These are phyloP conservation scores for Medicago arabica DNA, from an alignment of 306 rosid species.

Conservation along the genomic window DNA sequence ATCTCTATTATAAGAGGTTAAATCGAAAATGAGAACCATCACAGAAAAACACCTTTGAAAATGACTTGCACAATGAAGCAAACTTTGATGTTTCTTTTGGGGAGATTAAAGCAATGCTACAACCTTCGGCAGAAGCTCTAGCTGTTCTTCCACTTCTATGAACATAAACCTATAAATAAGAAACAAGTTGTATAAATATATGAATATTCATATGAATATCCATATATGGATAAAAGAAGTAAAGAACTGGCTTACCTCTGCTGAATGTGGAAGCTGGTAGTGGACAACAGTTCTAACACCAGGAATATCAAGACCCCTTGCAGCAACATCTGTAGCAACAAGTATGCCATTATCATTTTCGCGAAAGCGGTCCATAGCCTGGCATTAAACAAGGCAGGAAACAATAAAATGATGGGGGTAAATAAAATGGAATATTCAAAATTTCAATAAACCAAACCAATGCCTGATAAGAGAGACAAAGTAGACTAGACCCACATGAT, in stretches of 20 bases:
- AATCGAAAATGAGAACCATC: constrained; percentile 3
- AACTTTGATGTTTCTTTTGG: constrained; percentile 85
- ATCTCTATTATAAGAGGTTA: constrained; percentile 15
- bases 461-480: constrained; percentile 12
- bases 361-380: constrained; percentile 61
- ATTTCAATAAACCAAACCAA: constrained; percentile 14
- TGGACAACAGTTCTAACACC: constrained; percentile 93
- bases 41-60: constrained; percentile 72
- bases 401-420: constrained; percentile 6
- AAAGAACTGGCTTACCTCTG: constrained; percentile 64
- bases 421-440: constrained; percentile 13
- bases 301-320: constrained; percentile 94
- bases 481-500: constrained; percentile 2
- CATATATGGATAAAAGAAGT: constrained; percentile 35
- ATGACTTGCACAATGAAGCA: constrained; percentile 87
- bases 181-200: constrained; percentile 24
- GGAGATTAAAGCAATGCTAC: constrained; percentile 90
- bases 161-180: constrained; percentile 75
- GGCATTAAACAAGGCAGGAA: constrained; percentile 38
- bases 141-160: constrained; percentile 99
- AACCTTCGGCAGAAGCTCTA: constrained; percentile 96
- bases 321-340: constrained; percentile 93
- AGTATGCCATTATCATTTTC: constrained; percentile 12
- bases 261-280: constrained; percentile 99
- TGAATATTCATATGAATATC: background rate